phyloP scores from a whole-genome alignment of 1,139 yeast species.

The Pichia sorboxylosa region DNA sequence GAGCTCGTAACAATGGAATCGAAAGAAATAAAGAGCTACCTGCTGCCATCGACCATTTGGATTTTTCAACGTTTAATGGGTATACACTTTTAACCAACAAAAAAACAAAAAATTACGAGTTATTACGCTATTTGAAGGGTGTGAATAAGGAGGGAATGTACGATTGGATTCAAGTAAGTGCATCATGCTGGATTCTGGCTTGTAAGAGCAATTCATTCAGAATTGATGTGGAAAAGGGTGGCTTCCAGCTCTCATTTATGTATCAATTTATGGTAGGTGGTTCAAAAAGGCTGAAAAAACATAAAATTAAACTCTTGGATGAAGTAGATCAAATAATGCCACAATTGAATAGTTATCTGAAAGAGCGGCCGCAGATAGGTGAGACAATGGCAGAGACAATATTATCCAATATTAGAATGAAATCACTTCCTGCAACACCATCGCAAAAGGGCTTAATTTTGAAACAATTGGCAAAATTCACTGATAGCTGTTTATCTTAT shows the following conservation, averaged over 20 bases:
- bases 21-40: constrained; percentile 10
- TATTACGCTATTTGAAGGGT: constrained; percentile 3
- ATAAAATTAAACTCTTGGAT: not conserved
- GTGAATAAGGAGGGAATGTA: not conserved
- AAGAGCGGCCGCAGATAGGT: no score
- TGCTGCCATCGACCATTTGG: constrained; percentile 19
- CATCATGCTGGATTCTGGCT: constrained; percentile 8
- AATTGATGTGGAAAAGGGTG: constrained; percentile 2
- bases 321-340: constrained; percentile 2
- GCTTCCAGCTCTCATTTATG: not conserved
- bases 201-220: constrained; percentile 6
- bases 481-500: not conserved
- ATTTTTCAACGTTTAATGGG: constrained; percentile 19
- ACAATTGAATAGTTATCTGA: not conserved
- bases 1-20: no score
- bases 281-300: not conserved
- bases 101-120: constrained; percentile 1
- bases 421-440: not conserved
- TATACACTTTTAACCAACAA: constrained; percentile 13
- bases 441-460: not conserved
- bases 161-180: constrained; percentile 6
- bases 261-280: constrained; percentile 3
- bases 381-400: not conserved
- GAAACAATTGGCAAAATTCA: not conserved
- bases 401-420: not conserved